phyloP scores from a whole-genome alignment of 1,139 yeast genomes.

The Lodderomyces theae region DNA sequence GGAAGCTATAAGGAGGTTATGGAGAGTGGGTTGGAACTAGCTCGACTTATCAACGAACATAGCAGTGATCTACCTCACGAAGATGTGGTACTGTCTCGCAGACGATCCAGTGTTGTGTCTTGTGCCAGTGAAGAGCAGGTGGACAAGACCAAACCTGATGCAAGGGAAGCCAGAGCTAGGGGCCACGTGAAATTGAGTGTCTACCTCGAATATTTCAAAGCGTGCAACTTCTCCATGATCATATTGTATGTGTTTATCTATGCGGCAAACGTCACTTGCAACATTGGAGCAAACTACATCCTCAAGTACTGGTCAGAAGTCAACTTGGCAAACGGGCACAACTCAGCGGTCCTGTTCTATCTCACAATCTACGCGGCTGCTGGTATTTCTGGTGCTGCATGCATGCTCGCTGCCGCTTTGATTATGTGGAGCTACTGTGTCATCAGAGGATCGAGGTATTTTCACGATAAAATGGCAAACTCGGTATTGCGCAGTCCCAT shows the following conservation, averaged over 20 bases:
- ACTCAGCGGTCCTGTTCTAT: constrained; percentile 19
- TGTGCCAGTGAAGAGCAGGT: constrained; percentile 20
- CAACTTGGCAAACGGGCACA: constrained; percentile 22
- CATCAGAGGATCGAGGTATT: constrained; percentile 27
- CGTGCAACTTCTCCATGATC: constrained; percentile 29
- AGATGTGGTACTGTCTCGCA: constrained; percentile 10
- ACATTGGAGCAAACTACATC: constrained; percentile 26
- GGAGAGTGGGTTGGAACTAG: constrained; percentile 20
- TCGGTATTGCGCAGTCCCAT: constrained; percentile 37
- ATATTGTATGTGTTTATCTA: constrained; percentile 23
- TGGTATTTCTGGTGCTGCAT: constrained; percentile 26
- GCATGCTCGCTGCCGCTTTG: constrained; percentile 24
- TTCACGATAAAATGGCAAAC: constrained; percentile 37
- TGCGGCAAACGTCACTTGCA: constrained; percentile 19
- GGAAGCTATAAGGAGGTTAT: constrained; percentile 30
- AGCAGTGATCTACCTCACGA: constrained; percentile 14
- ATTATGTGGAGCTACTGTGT: constrained; percentile 30
- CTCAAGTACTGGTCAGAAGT: constrained; percentile 37
- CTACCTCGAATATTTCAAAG: constrained; percentile 31
- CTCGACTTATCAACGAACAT: constrained; percentile 24
- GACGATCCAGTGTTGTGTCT: constrained; percentile 10
- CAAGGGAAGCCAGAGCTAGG: constrained; percentile 25
- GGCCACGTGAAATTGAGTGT: constrained; percentile 32
- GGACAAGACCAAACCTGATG: constrained; percentile 20
- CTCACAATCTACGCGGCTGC: constrained; percentile 23